phyloP scores from a whole-genome alignment of 2,329 filamentous ascomycete species.

The Stachybotrys echinatus region DNA sequence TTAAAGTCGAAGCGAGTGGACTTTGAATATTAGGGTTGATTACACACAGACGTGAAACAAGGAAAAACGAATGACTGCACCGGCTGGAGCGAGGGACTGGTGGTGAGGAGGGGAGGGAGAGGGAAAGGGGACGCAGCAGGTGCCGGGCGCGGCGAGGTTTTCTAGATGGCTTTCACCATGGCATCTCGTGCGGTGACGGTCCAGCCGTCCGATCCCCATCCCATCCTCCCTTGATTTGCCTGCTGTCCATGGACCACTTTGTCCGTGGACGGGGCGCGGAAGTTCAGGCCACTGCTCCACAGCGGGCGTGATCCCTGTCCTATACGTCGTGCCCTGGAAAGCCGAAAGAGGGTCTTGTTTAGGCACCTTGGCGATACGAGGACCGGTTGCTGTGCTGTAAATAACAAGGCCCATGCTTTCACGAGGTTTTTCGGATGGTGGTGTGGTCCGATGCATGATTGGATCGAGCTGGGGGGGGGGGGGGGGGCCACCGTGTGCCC shows the following conservation, averaged over 20 bases:
- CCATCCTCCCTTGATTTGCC: no score
- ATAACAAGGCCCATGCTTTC: not conserved
- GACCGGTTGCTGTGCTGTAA: not conserved
- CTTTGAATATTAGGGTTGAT: not conserved
- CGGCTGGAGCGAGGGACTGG: not conserved
- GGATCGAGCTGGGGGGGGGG: no score
- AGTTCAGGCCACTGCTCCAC: not conserved
- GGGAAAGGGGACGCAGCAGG: not conserved
- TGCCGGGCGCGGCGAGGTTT: no score
- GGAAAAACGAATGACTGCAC: constrained; percentile 1
- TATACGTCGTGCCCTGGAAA: no score
- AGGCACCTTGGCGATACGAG: not conserved
- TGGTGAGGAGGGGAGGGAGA: not conserved
- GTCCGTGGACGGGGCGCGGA: not conserved
- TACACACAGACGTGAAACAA: not conserved
- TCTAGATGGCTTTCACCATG: not conserved
- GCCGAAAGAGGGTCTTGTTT: no score
- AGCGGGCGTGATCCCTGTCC: not conserved
- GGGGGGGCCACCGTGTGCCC: not conserved
- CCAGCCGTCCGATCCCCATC: not conserved
- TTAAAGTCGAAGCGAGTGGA: not conserved
- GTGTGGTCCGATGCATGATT: not conserved
- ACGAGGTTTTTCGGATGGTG: not conserved
- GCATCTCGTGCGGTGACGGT: not conserved
- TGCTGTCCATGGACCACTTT: not conserved